These are phyloP conservation scores for Talaromyces piceae DNA, from an alignment of 2,329 filamentous ascomycete species.

Conservation along the genomic window DNA sequence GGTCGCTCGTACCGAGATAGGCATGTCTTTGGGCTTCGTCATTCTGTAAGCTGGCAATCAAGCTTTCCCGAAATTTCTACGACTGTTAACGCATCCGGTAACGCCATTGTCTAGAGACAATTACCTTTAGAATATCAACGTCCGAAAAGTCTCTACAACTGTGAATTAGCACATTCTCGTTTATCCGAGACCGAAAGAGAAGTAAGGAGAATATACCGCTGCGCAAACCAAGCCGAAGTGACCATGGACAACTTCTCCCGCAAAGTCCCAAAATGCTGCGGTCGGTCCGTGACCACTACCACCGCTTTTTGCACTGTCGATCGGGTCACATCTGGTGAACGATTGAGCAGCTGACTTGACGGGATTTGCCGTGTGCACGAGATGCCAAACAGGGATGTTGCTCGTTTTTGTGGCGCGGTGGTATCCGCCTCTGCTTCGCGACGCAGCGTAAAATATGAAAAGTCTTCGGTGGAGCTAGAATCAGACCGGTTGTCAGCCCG, in stretches of 20 bases:
- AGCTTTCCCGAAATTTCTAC: constrained; percentile 83
- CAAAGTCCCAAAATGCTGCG: constrained; percentile 82
- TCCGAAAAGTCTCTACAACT: constrained; percentile 71
- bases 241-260: constrained; percentile 85
- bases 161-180: neutral
- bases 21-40: constrained; percentile 72
- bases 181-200: too few species aligned
- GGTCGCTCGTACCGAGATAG: constrained; percentile 75
- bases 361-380: constrained; percentile 91
- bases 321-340: constrained; percentile 84
- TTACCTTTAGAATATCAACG: constrained; percentile 70
- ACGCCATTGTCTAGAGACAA: neutral
- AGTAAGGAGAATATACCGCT: too few species aligned
- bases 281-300: constrained; percentile 86
- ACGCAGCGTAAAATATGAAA: constrained; percentile 94
- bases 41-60: constrained; percentile 52
- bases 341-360: constrained; percentile 64
- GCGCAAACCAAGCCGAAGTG: constrained; percentile 92
- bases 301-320: constrained; percentile 98
- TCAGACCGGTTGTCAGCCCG: too few species aligned
- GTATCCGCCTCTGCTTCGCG: too few species aligned
- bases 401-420: constrained; percentile 38
- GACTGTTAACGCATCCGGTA: constrained; percentile 15
- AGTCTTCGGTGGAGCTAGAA: constrained; percentile 76
- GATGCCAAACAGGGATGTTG: constrained; percentile 88